A percentile compares a stretch with the other conserved stretches of the same genome.
Evolutionary conservation across 345 rosid genomes (phyloP).

Genomic region (Euphorbia pulcherrima): DNA sequence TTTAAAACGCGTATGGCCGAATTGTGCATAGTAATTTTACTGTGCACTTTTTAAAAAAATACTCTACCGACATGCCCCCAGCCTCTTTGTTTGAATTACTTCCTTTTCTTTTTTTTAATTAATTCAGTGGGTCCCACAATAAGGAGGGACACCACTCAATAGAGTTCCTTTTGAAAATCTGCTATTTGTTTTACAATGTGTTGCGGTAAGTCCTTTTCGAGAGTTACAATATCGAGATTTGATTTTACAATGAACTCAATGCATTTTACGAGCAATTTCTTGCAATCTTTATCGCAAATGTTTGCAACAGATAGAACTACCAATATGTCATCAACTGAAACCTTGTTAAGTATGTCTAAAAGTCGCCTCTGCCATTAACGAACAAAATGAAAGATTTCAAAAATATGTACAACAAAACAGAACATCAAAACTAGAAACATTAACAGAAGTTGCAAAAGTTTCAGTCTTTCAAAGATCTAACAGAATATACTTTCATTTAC

Average conservation of each 20-base stretch:
- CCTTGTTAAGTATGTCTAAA: conserved; percentile 54
- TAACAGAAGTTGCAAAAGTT: too few relatives aligned
- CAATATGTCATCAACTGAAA: conserved; percentile 56
- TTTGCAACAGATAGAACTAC: conserved; percentile 52
- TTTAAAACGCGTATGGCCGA: too few relatives aligned
- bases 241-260: conserved; percentile 53
- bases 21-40: too few relatives aligned
- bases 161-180: conserved; percentile 36
- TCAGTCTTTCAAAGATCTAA: not conserved
- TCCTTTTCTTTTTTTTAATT: too few relatives aligned
- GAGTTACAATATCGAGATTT: conserved; percentile 47
- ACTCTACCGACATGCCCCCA: too few relatives aligned
- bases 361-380: conserved; percentile 54
- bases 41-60: too few relatives aligned
- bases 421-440: not conserved
- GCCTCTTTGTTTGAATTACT: too few relatives aligned
- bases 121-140: too few relatives aligned
- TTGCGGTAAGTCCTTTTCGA: conserved; percentile 60
- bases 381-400: conserved; percentile 12
- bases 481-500: not conserved
- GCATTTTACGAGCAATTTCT: conserved; percentile 45
- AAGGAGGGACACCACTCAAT: too few relatives aligned
- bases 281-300: conserved; percentile 51
- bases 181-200: conserved; percentile 45
- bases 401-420: not conserved